Evolutionary conservation across 352 stramenopile species (phyloP).

Genomic region (Globisporangium viniferum): DNA sequence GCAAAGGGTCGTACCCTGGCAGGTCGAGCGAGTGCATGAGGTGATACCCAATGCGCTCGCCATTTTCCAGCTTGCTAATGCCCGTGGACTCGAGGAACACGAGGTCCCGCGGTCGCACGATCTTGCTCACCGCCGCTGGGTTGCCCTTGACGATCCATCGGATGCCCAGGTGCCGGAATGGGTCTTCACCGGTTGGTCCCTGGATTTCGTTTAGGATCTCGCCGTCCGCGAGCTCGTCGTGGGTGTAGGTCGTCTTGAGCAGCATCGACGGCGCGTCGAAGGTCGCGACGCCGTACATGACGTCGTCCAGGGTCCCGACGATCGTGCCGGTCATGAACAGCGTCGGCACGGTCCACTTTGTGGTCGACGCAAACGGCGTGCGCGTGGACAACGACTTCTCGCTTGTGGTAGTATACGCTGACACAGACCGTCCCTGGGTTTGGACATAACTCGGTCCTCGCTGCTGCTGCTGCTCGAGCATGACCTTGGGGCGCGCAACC

Average conservation of each 20-base stretch:
- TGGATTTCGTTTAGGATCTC: slow-evolving; percentile 9
- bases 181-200: slow-evolving; percentile 14
- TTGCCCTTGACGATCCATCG: slow-evolving; percentile 24
- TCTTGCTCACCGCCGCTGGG: slow-evolving; percentile 4
- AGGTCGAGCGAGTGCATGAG: slow-evolving; percentile 43
- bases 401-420: neutral
- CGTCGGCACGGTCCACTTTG: slow-evolving; percentile 29
- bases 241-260: slow-evolving; percentile 46
- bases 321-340: slow-evolving; percentile 54
- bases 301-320: slow-evolving; percentile 51
- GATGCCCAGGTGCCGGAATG: slow-evolving; percentile 24
- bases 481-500: slow-evolving; percentile 9
- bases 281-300: slow-evolving; percentile 56
- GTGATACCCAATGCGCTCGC: slow-evolving; percentile 38
- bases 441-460: neutral
- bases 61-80: slow-evolving; percentile 19
- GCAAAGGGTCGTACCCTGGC: slow-evolving; percentile 29
- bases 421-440: neutral
- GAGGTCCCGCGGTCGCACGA: slow-evolving; percentile 23
- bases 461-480: neutral
- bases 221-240: slow-evolving; percentile 28
- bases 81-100: slow-evolving; percentile 41
- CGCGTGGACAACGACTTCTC: neutral
- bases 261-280: slow-evolving; percentile 41
- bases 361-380: slow-evolving; percentile 5